Percentiles rank a stretch among this genome's conserved stretches.
phyloP scores from a whole-genome alignment of 495 filamentous ascomycete species.

The Hypoxylon rickii region DNA sequence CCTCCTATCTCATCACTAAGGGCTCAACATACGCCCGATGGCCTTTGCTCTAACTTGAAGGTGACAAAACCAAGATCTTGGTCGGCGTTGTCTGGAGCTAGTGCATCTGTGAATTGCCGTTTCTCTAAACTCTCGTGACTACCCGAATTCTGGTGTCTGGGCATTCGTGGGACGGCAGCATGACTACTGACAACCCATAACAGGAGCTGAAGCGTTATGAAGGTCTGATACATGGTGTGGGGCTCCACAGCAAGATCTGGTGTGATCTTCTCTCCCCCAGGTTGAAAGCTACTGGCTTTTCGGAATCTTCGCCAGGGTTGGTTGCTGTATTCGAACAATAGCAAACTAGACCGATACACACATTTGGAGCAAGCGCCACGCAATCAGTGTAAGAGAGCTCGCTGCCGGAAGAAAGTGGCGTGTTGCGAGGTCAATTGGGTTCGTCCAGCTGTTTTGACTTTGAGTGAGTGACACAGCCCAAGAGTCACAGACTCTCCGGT shows the following conservation, averaged over 20 bases:
- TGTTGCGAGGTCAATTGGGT: slow-evolving; percentile 20
- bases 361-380: slow-evolving; percentile 20
- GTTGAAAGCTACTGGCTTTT: slow-evolving; percentile 9
- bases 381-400: slow-evolving; percentile 14
- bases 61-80: slow-evolving; percentile 31
- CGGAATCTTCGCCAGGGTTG: slow-evolving; percentile 6
- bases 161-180: slow-evolving; percentile 45
- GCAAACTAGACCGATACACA: slow-evolving; percentile 16
- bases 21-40: slow-evolving; percentile 23
- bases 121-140: slow-evolving; percentile 1
- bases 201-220: slow-evolving; percentile 44
- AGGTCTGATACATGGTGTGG: slow-evolving; percentile 45
- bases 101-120: neutral
- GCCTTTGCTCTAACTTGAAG: slow-evolving; percentile 34
- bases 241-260: slow-evolving; percentile 7
- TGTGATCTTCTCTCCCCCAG: slow-evolving; percentile 19
- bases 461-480: slow-evolving; percentile 19
- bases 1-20: neutral
- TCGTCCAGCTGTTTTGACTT: slow-evolving; percentile 14
- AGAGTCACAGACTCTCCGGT: slow-evolving; percentile 46
- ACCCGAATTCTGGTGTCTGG: slow-evolving; percentile 2
- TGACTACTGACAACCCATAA: slow-evolving; percentile 46
- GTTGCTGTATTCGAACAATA: slow-evolving; percentile 11
- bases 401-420: slow-evolving; percentile 3
- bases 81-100: neutral